Evolutionary conservation across 768 basidiomycete genomes (phyloP), one percentile per base, ranked within the genome.

Genomic region (Gymnopilus dilepis): DNA sequence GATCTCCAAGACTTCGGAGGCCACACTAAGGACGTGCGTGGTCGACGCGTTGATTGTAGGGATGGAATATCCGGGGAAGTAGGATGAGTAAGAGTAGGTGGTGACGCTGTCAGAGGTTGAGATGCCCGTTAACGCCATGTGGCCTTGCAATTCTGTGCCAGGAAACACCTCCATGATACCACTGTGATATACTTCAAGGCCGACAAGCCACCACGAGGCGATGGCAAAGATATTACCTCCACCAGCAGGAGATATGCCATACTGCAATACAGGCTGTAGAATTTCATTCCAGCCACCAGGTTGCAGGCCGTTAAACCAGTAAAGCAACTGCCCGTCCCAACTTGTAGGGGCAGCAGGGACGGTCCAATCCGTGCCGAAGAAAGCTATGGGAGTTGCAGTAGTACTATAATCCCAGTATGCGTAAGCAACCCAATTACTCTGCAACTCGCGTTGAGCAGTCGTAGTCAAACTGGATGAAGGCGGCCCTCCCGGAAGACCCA

Each of bases 221-320:
- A 50, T 31, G 28, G 47, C 13, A n/a, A 30, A 50, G 15, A 26
- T 28, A n/a, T 30, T 15, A 28, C 47, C 47, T 50, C 47, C 47
- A 15, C 47, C 47, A 13, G 47, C 47, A 28, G 47, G 47, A 50
- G 47, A 50, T 8, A 50, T 28, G n/a, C 47, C 47, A 28, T 50
- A 50, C 6, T 50, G 47, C 19, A 50, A 31, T 17, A 50, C 47
- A n/a, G 47, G 47, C 47, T 50, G 47, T 28, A 50, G 19, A 31
- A 50, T 28, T 4, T 3, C 24, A 28, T 22, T 17, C 8, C 4
- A 3, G 5, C n/a, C n/a, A 31, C 4, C 28, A 5, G 47, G 47
- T 15, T n/a, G 26, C 17, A 50, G 47, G 3, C 47, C 47, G 26
- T 50, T 50, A 28, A 50, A 50, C 47, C 47, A 50, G 47, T 50